These are phyloP conservation scores for Candida vartiovaarae DNA, from an alignment of 805 yeast species.

Conservation along the genomic window DNA sequence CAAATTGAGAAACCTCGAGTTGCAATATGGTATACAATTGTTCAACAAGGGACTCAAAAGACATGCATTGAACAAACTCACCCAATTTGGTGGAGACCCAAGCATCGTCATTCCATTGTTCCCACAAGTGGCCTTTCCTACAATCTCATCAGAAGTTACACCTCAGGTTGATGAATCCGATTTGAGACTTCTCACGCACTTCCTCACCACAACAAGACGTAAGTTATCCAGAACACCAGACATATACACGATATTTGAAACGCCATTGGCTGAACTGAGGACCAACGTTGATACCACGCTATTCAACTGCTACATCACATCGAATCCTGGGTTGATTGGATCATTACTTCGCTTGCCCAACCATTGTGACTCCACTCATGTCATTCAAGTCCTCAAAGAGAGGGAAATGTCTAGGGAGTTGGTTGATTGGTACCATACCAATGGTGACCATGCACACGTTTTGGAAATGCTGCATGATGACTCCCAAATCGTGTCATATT, in stretches of 20 bases:
- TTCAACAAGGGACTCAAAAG: conserved; percentile 25
- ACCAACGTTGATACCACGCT: conserved; percentile 66
- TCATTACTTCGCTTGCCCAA: conserved; percentile 76
- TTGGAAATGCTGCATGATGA: conserved; percentile 44
- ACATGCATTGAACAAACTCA: conserved; percentile 37
- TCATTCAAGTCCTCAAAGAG: conserved; percentile 43
- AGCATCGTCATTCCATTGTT: conserved; percentile 39
- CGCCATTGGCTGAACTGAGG: conserved; percentile 32
- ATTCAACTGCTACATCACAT: conserved; percentile 65
- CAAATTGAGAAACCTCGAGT: conserved; percentile 37
- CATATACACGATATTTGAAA: conserved; percentile 10
- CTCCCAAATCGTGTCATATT: conserved; percentile 37
- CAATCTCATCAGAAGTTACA: conserved; percentile 3
- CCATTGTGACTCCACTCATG: conserved; percentile 60
- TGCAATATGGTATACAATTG: conserved; percentile 31
- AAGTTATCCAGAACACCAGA: conserved; percentile 28
- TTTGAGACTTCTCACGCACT: conserved; percentile 26
- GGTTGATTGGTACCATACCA: conserved; percentile 68
- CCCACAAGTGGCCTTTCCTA: conserved; percentile 27
- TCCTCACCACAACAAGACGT: conserved; percentile 43
- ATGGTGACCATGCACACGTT: conserved; percentile 58
- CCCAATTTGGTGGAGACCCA: conserved; percentile 55
- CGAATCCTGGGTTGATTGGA: conserved; percentile 66
- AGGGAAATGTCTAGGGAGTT: conserved; percentile 55
- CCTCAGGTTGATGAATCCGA: not conserved